These are phyloP conservation scores for Massarina eburnea DNA, from an alignment of 2,329 filamentous ascomycete species.

Conservation along the genomic window DNA sequence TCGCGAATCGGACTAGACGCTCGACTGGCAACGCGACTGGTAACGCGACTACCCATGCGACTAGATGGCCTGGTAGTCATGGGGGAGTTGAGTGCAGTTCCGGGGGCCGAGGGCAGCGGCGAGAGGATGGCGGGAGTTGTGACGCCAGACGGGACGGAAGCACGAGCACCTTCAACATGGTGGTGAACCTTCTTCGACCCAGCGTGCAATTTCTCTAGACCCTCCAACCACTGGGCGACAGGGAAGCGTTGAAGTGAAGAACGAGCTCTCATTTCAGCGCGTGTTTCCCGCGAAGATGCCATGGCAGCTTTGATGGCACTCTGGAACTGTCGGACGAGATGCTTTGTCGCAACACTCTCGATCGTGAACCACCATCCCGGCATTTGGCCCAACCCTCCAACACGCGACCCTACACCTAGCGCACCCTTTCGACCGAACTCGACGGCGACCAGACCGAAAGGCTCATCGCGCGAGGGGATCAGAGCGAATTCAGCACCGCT, in stretches of 20 bases:
- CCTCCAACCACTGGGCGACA: conserved; percentile 67
- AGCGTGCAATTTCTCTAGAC: conserved; percentile 63
- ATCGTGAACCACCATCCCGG: conserved; percentile 72
- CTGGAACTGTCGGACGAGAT: conserved; percentile 67
- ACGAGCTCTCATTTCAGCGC: conserved; percentile 65
- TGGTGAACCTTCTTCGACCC: conserved; percentile 61
- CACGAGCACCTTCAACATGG: conserved; percentile 24
- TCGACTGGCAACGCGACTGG: conserved; percentile 14
- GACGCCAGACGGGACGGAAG: conserved; percentile 1
- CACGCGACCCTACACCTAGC: conserved; percentile 65
- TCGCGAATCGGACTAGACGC: conserved; percentile 16
- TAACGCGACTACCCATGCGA: conserved; percentile 13
- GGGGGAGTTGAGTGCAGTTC: conserved; percentile 15
- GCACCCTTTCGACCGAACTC: conserved; percentile 70
- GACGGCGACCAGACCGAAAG: conserved; percentile 68
- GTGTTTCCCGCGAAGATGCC: conserved; percentile 56
- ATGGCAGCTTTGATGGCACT: conserved; percentile 64
- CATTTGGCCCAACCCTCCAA: conserved; percentile 69
- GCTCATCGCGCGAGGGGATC: conserved; percentile 69
- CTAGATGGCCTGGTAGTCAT: conserved; percentile 15
- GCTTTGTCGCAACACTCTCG: conserved; percentile 64
- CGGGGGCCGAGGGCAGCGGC: conserved; percentile 18
- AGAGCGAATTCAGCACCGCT: conserved; percentile 68
- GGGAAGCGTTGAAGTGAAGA: conserved; percentile 68
- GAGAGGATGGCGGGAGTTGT: conserved; percentile 7